Base-by-base conservation (phyloP, 352 stramenopile genomes). In the Aphanomyces astaci region DNA sequence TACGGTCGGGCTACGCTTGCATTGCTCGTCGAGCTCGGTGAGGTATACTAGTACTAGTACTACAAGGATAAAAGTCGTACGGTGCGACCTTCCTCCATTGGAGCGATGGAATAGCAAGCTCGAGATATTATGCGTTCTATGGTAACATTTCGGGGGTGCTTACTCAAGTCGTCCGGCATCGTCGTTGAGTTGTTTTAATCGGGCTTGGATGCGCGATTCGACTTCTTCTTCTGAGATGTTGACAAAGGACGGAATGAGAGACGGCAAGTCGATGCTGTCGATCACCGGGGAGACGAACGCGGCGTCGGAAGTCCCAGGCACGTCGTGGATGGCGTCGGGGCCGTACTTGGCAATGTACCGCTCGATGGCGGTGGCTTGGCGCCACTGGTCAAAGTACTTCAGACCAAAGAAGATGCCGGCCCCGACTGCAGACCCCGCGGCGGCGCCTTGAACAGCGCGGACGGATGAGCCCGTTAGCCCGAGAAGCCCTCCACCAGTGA, bases 301-400 rank as follows among this genome's bases (percentile, higher is more conserved):
- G 27, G 73, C 76, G 43, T 80, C 73, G 28, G 80, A 86, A 66
- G 83, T 80, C 11, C 80, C 80, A 2, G 45, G 32, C 66, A 90
- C 81, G 63, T 87, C 89, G 52, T 88, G 72, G 0, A 74, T 75
- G 22, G 84, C 80, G 24, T 77, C 81, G 15, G 72, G 71, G 48
- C 86, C 86, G 64, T 89, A 89, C 66, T 94, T 94, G 31, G 84
- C 71, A 45, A 91, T 82, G 69, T 92, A 94, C 15, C 86, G 82
- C 72, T 88, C 78, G 53, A 93, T 69, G 24, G 78, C 83, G 70
- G 88, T 90, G 39, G 77, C 72, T 36, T 89, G 73, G 33, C 86
- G 84, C 86, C 86, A 94, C 64, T 77, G 79, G 56, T 86, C 73
- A 72, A 94, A 94, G 46, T 92, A 73, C 48, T 89, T 77, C 25